These are phyloP conservation scores for Claviceps maximensis DNA, from an alignment of 2,329 filamentous ascomycete species.

Conservation along the genomic window DNA sequence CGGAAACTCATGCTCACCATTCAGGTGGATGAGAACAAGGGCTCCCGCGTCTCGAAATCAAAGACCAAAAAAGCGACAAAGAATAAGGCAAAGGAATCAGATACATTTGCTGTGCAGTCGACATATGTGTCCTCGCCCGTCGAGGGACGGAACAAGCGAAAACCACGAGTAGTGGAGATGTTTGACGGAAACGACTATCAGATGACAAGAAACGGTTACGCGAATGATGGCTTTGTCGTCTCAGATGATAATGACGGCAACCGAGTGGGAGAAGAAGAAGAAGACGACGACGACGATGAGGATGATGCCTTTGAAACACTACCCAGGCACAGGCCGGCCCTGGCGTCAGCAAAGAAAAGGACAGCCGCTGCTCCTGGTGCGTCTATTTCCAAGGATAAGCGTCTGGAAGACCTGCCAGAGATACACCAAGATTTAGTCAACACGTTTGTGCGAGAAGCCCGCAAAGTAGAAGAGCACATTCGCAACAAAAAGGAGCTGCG, in stretches of 20 bases:
- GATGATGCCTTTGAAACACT: constrained; percentile 36
- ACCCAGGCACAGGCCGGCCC: constrained; percentile 23
- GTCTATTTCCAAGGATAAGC: constrained; percentile 44
- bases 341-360: constrained; percentile 15
- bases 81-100: constrained; percentile 22
- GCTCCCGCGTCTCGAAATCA: constrained; percentile 17
- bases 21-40: constrained; percentile 21
- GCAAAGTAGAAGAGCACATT: constrained; percentile 44
- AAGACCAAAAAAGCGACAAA: constrained; percentile 23
- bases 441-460: constrained; percentile 51
- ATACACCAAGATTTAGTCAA: constrained; percentile 51
- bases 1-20: constrained; percentile 32
- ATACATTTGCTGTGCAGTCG: constrained; percentile 28
- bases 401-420: constrained; percentile 40
- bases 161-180: constrained; percentile 13
- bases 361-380: constrained; percentile 24
- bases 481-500: constrained; percentile 45
- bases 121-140: constrained; percentile 42
- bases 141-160: constrained; percentile 18
- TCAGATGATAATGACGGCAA: constrained; percentile 20
- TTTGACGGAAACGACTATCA: constrained; percentile 26
- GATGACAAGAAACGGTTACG: constrained; percentile 33
- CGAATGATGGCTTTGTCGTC: constrained; percentile 35
- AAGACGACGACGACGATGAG: constrained; percentile 25
- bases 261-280: constrained; percentile 22